Base-by-base conservation (phyloP, 257 asterid genomes). In the Petunia secreta region DNA sequence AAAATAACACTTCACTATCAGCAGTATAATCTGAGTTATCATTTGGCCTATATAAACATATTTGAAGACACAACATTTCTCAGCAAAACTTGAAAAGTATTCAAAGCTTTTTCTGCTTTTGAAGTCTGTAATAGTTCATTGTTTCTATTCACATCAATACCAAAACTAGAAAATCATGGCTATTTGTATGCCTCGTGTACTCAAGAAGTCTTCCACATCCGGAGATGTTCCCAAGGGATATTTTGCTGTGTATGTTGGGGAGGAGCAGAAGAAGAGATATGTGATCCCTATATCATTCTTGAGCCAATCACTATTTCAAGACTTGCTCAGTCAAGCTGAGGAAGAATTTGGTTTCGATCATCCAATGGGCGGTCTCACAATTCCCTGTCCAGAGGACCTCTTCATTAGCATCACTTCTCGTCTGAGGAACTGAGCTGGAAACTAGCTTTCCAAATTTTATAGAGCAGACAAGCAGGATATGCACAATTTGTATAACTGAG, bases 361-460 rank as follows among this genome's bases (percentile, higher is more conserved):
- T 81, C 91, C 92, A 4, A 88, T 86, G 90, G 94, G 93, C 1
- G 90, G 92, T 48, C 87, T 89, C 3, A 88, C 91, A 5, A 84
- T 90, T 11, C 93, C 91, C 10, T 90, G 90, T 80, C 63, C 75
- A 36, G 77, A 82, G 59, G 86, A 84, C 3, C 25, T 75, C 6
- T 92, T 92, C 53, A 13, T 75, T 3, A 58, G 80, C 59, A 37
- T 89, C 57, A 81, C 86, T 7, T 84, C 89, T 34, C 78, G 60
- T 2, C 68, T 91, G 75, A 44, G 38, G 8, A 41, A 39, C 25
- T 25, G 38, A 65, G 3, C 7, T 6, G 13, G 10, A 64, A 14
- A 14, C 36, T 65, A 11, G n/a, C 16, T 64, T 38, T 64, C 2
- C 11, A 46, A 64, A 37, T 65, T 39, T 39, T 65, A 5, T 39